Evolutionary conservation across 345 rosid genomes (phyloP).

Genomic region (Viola odorata): DNA sequence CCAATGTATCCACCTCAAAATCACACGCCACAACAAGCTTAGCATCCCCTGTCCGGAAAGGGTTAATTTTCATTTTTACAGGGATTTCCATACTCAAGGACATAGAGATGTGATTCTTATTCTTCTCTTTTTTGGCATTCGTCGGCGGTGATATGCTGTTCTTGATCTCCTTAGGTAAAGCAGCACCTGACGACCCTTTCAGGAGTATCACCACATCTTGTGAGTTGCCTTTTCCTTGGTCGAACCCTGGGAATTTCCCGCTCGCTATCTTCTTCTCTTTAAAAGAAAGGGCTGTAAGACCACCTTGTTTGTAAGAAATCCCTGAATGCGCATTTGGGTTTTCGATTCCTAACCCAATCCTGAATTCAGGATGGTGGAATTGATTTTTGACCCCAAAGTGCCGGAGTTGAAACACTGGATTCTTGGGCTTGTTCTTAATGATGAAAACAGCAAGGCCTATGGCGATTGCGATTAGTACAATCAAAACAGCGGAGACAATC

Average conservation of each 20-base stretch:
- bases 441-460: background rate
- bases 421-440: background rate
- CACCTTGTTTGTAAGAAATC: conserved; percentile 20
- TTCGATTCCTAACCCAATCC: conserved; percentile 5
- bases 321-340: conserved; percentile 19
- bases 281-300: conserved; percentile 11
- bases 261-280: conserved; percentile 8
- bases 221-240: conserved; percentile 3
- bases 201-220: background rate
- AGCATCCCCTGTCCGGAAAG: conserved; percentile 2
- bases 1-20: conserved; percentile 20
- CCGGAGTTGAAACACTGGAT: conserved; percentile 19
- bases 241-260: conserved; percentile 12
- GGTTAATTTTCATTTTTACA: conserved; percentile 12
- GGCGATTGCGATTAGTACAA: background rate
- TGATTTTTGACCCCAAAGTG: conserved; percentile 5
- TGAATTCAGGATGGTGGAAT: conserved; percentile 4
- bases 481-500: background rate
- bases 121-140: background rate
- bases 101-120: background rate
- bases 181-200: background rate
- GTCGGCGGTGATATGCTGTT: background rate
- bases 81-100: conserved; percentile 15
- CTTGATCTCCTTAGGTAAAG: conserved; percentile 1
- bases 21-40: conserved; percentile 7